These are phyloP conservation scores for Monascus ruber DNA, from an alignment of 2,329 filamentous ascomycete genomes.

Conservation along the genomic window DNA sequence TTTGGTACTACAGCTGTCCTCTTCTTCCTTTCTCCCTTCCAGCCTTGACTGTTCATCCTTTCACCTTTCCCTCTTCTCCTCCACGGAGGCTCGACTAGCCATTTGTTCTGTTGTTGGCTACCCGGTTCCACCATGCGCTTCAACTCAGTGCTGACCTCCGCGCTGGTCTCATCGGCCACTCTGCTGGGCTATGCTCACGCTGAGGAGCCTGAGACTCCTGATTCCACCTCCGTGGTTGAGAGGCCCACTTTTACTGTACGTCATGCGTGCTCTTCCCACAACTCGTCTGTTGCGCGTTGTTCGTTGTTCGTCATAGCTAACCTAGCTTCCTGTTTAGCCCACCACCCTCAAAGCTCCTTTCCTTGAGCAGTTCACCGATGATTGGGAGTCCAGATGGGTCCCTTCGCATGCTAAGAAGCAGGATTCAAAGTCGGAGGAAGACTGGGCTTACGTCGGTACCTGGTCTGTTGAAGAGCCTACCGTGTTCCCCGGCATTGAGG, in stretches of 20 bases:
- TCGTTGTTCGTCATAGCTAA: slow-evolving; percentile 5
- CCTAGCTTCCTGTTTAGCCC: slow-evolving; percentile 47
- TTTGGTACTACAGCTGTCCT: slow-evolving; percentile 9
- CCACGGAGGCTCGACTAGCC: slow-evolving; percentile 11
- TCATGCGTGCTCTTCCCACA: slow-evolving; percentile 11
- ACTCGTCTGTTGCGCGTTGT: too few relatives aligned
- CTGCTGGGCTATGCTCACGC: slow-evolving; percentile 54
- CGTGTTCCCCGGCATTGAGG: slow-evolving; percentile 82
- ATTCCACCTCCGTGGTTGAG: slow-evolving; percentile 43
- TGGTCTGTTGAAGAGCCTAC: slow-evolving; percentile 93
- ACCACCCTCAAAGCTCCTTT: slow-evolving; percentile 83
- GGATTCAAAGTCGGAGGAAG: slow-evolving; percentile 65
- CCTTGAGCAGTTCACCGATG: slow-evolving; percentile 95
- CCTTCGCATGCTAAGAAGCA: slow-evolving; percentile 96
- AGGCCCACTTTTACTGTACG: slow-evolving; percentile 83
- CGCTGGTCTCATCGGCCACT: slow-evolving; percentile 58
- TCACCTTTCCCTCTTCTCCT: slow-evolving; percentile 6
- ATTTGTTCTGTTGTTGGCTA: slow-evolving; percentile 9
- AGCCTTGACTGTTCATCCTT: slow-evolving; percentile 7
- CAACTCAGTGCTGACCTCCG: slow-evolving; percentile 63
- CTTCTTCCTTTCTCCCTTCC: slow-evolving; percentile 10
- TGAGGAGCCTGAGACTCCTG: slow-evolving; percentile 49
- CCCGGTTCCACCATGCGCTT: slow-evolving; percentile 60
- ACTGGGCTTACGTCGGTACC: slow-evolving; percentile 95
- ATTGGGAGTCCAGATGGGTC: slow-evolving; percentile 91